These are phyloP conservation scores for Plasmodium adleri DNA, from an alignment of 169 alveolate species.

Conservation along the genomic window DNA sequence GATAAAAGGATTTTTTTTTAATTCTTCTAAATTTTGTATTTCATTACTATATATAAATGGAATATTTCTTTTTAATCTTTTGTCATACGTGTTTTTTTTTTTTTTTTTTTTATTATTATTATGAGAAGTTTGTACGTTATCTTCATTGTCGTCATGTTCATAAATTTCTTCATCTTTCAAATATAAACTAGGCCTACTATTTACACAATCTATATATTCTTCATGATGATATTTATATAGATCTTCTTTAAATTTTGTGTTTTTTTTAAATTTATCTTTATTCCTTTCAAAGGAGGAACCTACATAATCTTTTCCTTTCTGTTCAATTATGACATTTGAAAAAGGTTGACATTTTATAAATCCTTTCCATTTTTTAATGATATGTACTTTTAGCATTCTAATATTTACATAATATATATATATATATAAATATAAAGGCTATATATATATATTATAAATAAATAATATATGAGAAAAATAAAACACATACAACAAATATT, in stretches of 20 bases:
- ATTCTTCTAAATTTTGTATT: slow-evolving; percentile 49
- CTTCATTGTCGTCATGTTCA: not conserved
- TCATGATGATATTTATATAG: slow-evolving; percentile 64
- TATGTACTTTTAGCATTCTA: too few species aligned
- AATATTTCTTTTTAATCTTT: slow-evolving; percentile 44
- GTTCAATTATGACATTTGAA: not conserved
- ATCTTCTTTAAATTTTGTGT: slow-evolving; percentile 69
- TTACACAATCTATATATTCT: slow-evolving; percentile 40
- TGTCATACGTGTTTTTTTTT: slow-evolving; percentile 29
- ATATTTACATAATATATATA: too few species aligned
- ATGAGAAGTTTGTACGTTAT: not conserved
- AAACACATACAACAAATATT: too few species aligned
- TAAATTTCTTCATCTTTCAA: slow-evolving; percentile 19
- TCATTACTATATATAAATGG: slow-evolving; percentile 68
- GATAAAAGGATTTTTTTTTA: slow-evolving; percentile 31
- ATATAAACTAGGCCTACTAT: slow-evolving; percentile 44
- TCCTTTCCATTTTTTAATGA: not conserved
- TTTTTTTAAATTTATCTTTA: slow-evolving; percentile 34
- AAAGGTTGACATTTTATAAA: not conserved
- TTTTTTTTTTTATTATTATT: not conserved
- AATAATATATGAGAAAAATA: too few species aligned
- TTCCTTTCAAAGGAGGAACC: not conserved
- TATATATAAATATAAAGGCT: too few species aligned
- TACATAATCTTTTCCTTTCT: not conserved
- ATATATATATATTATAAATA: too few species aligned